Percentiles rank a stretch among this genome's conserved stretches.
Conservation (phyloP, 495 filamentous ascomycete species). For the Platismatia glauca region DNA sequence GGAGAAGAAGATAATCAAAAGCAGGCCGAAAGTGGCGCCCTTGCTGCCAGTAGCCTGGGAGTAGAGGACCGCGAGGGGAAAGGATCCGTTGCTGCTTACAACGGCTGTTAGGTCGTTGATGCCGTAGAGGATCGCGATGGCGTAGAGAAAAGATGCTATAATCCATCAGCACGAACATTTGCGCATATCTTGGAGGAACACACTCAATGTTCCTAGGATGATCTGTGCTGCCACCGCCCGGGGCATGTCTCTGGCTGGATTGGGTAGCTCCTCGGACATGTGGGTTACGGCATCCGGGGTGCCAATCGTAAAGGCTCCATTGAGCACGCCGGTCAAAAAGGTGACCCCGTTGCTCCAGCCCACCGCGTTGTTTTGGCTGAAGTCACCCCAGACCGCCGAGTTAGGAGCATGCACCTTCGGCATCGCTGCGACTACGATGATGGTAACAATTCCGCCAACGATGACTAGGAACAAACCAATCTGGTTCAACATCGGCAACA, state of each 20-base stretch:
- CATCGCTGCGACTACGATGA: slow-evolving; percentile 65
- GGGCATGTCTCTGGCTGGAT: slow-evolving; percentile 54
- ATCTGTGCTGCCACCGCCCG: slow-evolving; percentile 43
- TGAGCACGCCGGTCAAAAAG: slow-evolving; percentile 73
- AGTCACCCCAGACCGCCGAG: slow-evolving; percentile 47
- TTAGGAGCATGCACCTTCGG: slow-evolving; percentile 50
- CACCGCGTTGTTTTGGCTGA: slow-evolving; percentile 42
- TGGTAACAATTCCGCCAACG: slow-evolving; percentile 52
- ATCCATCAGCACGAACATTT: background rate
- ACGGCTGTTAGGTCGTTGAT: slow-evolving; percentile 38
- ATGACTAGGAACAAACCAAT: slow-evolving; percentile 56
- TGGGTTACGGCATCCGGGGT: slow-evolving; percentile 70
- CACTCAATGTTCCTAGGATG: slow-evolving; percentile 20
- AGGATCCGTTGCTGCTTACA: slow-evolving; percentile 40
- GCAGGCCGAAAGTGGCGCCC: slow-evolving; percentile 46
- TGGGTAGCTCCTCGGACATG: slow-evolving; percentile 73
- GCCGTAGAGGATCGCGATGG: slow-evolving; percentile 46
- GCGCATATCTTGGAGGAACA: background rate
- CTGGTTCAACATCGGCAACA: slow-evolving; percentile 54
- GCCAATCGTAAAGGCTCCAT: slow-evolving; percentile 78
- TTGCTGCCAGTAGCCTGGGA: slow-evolving; percentile 61
- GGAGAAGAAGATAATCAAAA: slow-evolving; percentile 60
- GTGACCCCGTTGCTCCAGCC: slow-evolving; percentile 67
- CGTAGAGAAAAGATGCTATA: slow-evolving; percentile 34
- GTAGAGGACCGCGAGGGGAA: slow-evolving; percentile 74